Base-by-base conservation (phyloP, 345 rosid species). In the Draba incana region DNA sequence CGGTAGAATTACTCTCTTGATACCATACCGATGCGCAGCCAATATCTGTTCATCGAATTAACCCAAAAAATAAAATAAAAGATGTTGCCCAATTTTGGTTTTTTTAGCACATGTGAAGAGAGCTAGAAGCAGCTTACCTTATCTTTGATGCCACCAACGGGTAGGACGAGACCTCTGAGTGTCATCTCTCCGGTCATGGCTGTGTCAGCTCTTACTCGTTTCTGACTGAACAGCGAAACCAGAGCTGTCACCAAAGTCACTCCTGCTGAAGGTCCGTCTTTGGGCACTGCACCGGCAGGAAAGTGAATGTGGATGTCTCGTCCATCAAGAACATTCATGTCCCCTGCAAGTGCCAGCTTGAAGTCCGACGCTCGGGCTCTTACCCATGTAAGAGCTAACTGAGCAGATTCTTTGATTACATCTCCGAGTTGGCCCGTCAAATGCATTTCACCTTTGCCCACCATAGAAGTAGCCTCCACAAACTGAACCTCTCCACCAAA, bases 151-250 rank as follows among this genome's bases (percentile, higher is more conserved):
- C 99, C 99, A 25, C 99, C 99, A 75, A 94, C 99, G 23, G 99
- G 99, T 62, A 94, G 83, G 43, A 94, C 92, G 30, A 94, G 96
- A 62, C 99, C 99, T 77, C 98, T 83, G 84, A 94, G 74, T 43
- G 99, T 94, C 90, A 91, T 94, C 80, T 94, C 99, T 45, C 99
- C 99, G 0, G 99, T 94, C 99, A 94, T 94, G 75, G 99, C 98
- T 55, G 99, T 94, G 79, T 91, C 97, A 69, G 97, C 92, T 83
- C 99, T 85, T 28, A 84, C 90, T 70, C 86, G 84, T 84, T 81
- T 89, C 80, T 80, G 90, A 75, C 92, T 81, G 58, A 94, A 87
- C 45, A 94, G 72, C 12, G 99, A 94, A 77, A 94, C 97, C 72
- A 94, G 82, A 39, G 98, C 95, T 1, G 99, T 91, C 50, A 94